phyloP scores from a whole-genome alignment of 768 basidiomycete genomes.

The Phanerodontia chrysosporium region DNA sequence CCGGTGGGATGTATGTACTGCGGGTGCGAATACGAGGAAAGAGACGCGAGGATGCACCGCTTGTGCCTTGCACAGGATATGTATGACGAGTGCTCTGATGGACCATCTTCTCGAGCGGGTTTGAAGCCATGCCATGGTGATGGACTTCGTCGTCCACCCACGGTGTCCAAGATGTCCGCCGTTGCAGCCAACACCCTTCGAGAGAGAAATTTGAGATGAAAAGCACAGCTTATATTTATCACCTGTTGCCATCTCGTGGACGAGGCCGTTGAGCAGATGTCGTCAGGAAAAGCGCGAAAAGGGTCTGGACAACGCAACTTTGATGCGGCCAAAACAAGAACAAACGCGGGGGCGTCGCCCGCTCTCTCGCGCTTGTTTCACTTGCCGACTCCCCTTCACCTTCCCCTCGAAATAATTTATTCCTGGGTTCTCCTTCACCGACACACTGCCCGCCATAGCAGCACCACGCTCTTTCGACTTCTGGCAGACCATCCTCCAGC shows the following conservation, averaged over 20 bases:
- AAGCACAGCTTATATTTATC: too few species aligned
- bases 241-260: neutral
- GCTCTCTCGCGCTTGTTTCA: neutral
- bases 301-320: neutral
- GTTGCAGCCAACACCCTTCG: neutral
- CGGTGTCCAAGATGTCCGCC: neutral
- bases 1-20: neutral
- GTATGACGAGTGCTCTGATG: neutral
- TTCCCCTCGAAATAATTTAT: slow-evolving; percentile 14
- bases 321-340: slow-evolving; percentile 5
- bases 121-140: neutral
- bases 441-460: slow-evolving; percentile 23
- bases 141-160: neutral
- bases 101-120: neutral
- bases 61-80: neutral
- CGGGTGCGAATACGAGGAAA: neutral
- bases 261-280: neutral
- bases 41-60: neutral
- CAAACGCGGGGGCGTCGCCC: slow-evolving; percentile 1
- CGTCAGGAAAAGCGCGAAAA: neutral
- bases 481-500: slow-evolving; percentile 22
- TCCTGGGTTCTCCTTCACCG: slow-evolving; percentile 10
- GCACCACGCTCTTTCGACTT: slow-evolving; percentile 38
- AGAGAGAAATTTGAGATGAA: too few species aligned
- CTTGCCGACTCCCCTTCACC: slow-evolving; percentile 10